Evolutionary conservation across 257 asterid genomes (phyloP).

Genomic region (Penstemon newberryi): DNA sequence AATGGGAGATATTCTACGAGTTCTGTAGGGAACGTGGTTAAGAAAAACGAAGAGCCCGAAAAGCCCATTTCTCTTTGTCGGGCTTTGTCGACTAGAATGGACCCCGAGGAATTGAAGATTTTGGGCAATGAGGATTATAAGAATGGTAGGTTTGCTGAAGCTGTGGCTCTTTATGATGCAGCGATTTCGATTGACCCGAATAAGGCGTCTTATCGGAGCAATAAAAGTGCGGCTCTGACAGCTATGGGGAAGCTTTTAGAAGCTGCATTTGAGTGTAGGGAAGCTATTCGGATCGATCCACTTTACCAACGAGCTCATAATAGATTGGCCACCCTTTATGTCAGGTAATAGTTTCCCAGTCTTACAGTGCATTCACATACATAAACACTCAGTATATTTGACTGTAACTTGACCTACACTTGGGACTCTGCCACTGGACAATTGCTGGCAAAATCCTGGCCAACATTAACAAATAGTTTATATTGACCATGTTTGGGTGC

Average conservation of each 20-base stretch:
- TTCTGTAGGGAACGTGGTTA: constrained; percentile 54
- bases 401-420: no score
- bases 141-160: constrained; percentile 92
- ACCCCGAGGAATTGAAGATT: constrained; percentile 86
- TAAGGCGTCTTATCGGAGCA: constrained; percentile 94
- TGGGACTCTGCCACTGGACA: no score
- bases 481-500: no score
- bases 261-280: constrained; percentile 87
- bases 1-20: constrained; percentile 43
- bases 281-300: constrained; percentile 79
- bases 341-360: constrained; percentile 43
- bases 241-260: constrained; percentile 89
- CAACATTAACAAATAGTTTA: no score
- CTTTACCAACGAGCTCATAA: constrained; percentile 80
- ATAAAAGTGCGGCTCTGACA: constrained; percentile 91
- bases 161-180: constrained; percentile 82
- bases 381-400: no score
- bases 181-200: constrained; percentile 88
- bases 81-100: constrained; percentile 83
- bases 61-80: constrained; percentile 68
- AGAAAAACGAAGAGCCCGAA: constrained; percentile 42
- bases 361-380: no score
- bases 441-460: no score
- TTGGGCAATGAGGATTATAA: constrained; percentile 95
- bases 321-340: constrained; percentile 64